These are phyloP conservation scores for Claviceps sp. DNA, from an alignment of 2,329 filamentous ascomycete species.

Conservation along the genomic window DNA sequence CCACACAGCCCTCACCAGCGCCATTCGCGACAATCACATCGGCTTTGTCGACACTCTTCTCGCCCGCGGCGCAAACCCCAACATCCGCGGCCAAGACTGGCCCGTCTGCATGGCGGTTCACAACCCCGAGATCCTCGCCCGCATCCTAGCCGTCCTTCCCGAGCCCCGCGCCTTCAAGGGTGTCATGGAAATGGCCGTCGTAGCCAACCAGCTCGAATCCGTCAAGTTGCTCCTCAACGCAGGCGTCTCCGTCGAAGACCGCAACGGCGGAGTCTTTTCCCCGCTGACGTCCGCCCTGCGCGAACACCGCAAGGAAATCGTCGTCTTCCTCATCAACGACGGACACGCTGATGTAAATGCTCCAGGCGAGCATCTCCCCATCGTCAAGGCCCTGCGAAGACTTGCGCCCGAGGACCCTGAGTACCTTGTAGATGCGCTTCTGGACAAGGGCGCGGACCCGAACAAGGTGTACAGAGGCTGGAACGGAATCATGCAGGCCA, in stretches of 20 bases:
- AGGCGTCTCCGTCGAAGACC: constrained; percentile 56
- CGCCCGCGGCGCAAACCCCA: constrained; percentile 45
- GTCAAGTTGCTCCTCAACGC: constrained; percentile 51
- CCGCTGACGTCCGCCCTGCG: constrained; percentile 54
- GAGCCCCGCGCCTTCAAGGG: constrained; percentile 51
- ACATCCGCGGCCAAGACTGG: constrained; percentile 54
- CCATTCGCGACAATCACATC: constrained; percentile 44
- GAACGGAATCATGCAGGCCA: constrained; percentile 51
- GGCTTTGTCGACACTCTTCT: constrained; percentile 49
- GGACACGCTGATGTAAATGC: constrained; percentile 51
- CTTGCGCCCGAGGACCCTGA: constrained; percentile 42
- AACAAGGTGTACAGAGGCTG: constrained; percentile 55
- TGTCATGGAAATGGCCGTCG: constrained; percentile 53
- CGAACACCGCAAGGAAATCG: constrained; percentile 47
- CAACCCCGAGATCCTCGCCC: constrained; percentile 44
- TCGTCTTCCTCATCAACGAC: constrained; percentile 46
- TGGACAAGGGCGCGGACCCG: constrained; percentile 51
- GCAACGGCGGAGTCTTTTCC: constrained; percentile 60
- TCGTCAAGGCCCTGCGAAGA: constrained; percentile 55
- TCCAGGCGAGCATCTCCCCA: constrained; percentile 56
- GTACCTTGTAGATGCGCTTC: constrained; percentile 44
- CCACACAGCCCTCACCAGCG: constrained; percentile 50
- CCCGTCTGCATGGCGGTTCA: constrained; percentile 56
- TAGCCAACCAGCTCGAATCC: constrained; percentile 52
- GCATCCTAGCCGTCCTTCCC: constrained; percentile 41